phyloP scores from a whole-genome alignment of 139 green algal genomes.

The Micractinium conductrix region DNA sequence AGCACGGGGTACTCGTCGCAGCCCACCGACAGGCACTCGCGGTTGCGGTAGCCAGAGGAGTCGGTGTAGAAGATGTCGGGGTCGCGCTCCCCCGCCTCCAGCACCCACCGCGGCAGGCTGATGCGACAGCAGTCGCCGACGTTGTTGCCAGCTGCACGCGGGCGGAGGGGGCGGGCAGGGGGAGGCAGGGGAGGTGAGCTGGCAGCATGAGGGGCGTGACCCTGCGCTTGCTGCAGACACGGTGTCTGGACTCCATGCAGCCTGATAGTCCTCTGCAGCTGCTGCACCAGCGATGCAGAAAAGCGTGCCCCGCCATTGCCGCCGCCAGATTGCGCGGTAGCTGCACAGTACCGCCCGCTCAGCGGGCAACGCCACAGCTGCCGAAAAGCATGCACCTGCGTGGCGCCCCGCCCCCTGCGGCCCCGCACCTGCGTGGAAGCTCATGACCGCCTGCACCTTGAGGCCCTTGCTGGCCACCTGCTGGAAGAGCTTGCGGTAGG shows the following conservation, averaged over 20 bases:
- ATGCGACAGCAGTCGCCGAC: conserved; percentile 94
- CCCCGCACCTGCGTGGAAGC: conserved; percentile 81
- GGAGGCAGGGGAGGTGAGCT: too few relatives aligned
- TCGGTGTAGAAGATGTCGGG: conserved; percentile 98
- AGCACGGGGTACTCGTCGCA: conserved; percentile 89
- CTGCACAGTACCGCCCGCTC: too few relatives aligned
- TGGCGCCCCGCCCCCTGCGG: too few relatives aligned
- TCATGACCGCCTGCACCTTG: conserved; percentile 92
- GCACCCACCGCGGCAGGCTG: conserved; percentile 93
- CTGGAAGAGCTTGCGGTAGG: conserved; percentile 77
- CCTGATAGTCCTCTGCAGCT: too few relatives aligned
- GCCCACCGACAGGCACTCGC: conserved; percentile 94
- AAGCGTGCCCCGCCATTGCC: too few relatives aligned
- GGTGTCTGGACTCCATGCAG: too few relatives aligned
- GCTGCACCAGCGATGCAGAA: too few relatives aligned
- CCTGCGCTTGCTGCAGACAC: too few relatives aligned
- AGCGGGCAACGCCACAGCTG: too few relatives aligned
- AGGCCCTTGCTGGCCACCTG: conserved; percentile 61
- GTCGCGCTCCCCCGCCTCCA: conserved; percentile 87
- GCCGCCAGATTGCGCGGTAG: too few relatives aligned
- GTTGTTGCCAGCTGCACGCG: conserved; percentile 79
- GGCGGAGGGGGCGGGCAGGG: neutral
- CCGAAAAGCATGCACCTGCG: too few relatives aligned
- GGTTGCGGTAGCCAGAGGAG: conserved; percentile 83
- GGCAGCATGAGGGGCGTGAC: too few relatives aligned